Evolutionary conservation across 2,329 filamentous ascomycete genomes (phyloP).

Genomic region (Nannizzia gypsea): DNA sequence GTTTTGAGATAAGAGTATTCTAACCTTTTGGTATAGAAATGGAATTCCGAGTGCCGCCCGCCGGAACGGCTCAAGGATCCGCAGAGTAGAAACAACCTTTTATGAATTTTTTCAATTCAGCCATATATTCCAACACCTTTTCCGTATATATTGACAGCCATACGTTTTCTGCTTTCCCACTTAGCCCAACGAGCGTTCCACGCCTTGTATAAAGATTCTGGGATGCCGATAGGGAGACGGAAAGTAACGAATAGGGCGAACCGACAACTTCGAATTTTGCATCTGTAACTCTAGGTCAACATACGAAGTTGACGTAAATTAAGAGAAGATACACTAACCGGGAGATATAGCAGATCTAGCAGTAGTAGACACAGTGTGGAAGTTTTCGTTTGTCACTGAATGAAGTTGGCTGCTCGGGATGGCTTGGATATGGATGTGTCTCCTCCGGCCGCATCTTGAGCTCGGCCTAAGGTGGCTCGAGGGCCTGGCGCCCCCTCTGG

Average conservation of each 20-base stretch:
- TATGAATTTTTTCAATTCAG: not conserved
- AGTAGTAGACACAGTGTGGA: conserved; percentile 28
- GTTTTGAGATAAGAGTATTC: not conserved
- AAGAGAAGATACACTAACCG: conserved; percentile 21
- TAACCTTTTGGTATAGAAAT: conserved; percentile 73
- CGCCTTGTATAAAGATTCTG: conserved; percentile 86
- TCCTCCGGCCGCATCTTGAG: conserved; percentile 17
- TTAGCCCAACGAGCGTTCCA: conserved; percentile 80
- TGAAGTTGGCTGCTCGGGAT: conserved; percentile 29
- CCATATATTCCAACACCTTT: not conserved
- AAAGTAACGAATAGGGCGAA: conserved; percentile 83
- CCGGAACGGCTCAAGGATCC: conserved; percentile 70
- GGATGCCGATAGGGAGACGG: conserved; percentile 82
- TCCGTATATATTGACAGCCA: conserved; percentile 15
- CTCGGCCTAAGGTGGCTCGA: conserved; percentile 16
- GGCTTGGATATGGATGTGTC: conserved; percentile 35
- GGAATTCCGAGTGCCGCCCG: conserved; percentile 74
- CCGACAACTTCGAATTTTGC: conserved; percentile 90
- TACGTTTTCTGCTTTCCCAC: conserved; percentile 84
- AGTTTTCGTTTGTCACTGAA: conserved; percentile 25
- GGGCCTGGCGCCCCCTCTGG: conserved; percentile 24
- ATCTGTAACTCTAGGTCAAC: conserved; percentile 46
- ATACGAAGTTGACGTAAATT: not conserved
- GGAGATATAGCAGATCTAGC: conserved; percentile 31
- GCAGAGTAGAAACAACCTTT: conserved; percentile 78